Evolutionary conservation across 306 rosid genomes (phyloP).

Genomic region (Lathyrus oleraceus): DNA sequence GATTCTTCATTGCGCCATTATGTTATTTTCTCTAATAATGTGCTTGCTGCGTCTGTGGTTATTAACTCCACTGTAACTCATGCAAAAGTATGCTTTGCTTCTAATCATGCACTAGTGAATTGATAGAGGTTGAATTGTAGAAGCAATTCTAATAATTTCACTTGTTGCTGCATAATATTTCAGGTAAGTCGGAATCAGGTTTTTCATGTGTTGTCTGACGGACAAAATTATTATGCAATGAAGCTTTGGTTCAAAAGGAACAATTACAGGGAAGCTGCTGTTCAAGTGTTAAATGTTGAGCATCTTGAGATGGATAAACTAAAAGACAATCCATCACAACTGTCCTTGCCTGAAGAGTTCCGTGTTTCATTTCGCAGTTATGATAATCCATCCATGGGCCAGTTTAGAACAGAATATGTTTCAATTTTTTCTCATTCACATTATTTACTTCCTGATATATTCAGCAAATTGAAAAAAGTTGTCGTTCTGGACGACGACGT

Average conservation of each 20-base stretch:
- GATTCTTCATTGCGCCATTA: constrained; percentile 77
- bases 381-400: constrained; percentile 48
- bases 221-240: constrained; percentile 87
- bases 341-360: constrained; percentile 77
- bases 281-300: constrained; percentile 81
- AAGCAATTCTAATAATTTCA: constrained; percentile 27
- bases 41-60: constrained; percentile 86
- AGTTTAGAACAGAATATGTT: constrained; percentile 72
- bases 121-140: constrained; percentile 27
- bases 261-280: constrained; percentile 61
- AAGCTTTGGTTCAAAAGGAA: constrained; percentile 86
- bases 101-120: constrained; percentile 17
- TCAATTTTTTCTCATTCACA: constrained; percentile 91
- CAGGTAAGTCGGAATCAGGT: constrained; percentile 80
- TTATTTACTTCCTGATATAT: constrained; percentile 82
- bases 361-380: constrained; percentile 60
- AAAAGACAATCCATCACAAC: constrained; percentile 36
- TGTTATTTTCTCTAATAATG: constrained; percentile 79
- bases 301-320: constrained; percentile 52
- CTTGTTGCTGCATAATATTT: constrained; percentile 45
- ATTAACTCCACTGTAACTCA: constrained; percentile 83
- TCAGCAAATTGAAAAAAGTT: constrained; percentile 70
- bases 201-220: constrained; percentile 92
- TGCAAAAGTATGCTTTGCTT: constrained; percentile 62
- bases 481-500: constrained; percentile 92